Evolutionary conservation across 1,284 basidiomycete genomes (phyloP).

Genomic region (Microbotryum violaceum): DNA sequence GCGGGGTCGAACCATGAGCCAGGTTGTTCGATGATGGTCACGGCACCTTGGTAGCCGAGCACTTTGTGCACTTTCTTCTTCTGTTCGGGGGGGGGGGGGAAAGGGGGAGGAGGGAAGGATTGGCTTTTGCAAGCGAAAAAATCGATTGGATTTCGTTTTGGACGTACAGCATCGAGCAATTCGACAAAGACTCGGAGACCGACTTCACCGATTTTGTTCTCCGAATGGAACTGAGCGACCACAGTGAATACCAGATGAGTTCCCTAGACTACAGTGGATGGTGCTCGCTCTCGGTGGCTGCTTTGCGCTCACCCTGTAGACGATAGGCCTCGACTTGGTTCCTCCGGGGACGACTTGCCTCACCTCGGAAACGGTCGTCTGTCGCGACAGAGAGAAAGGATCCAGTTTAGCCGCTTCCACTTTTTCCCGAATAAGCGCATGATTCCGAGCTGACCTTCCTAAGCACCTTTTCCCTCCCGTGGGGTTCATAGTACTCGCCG

Average conservation of each 20-base stretch:
- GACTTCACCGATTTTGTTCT: conserved; percentile 33
- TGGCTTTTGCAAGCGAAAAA: not conserved
- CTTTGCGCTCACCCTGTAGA: conserved; percentile 6
- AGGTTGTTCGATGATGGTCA: conserved; percentile 24
- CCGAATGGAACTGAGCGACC: conserved; percentile 10
- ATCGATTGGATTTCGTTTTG: not conserved
- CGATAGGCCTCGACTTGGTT: conserved; percentile 4
- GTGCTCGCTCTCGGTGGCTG: no score
- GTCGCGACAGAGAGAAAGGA: no score
- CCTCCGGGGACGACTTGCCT: conserved; percentile 5
- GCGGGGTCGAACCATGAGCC: conserved; percentile 32
- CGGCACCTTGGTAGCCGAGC: conserved; percentile 29
- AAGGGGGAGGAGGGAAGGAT: not conserved
- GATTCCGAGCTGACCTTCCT: conserved; percentile 15
- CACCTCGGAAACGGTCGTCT: conserved; percentile 4
- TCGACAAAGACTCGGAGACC: conserved; percentile 34
- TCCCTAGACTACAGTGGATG: no score
- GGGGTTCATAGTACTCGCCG: conserved; percentile 26
- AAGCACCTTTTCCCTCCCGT: conserved; percentile 25
- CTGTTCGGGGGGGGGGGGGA: not conserved
- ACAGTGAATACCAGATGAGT: no score
- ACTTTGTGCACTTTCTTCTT: conserved; percentile 15
- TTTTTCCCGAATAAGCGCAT: no score
- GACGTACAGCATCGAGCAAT: conserved; percentile 14
- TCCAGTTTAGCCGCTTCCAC: no score